phyloP scores from a whole-genome alignment of 1,284 basidiomycete species.

The Lentinula novae-zelandiae region DNA sequence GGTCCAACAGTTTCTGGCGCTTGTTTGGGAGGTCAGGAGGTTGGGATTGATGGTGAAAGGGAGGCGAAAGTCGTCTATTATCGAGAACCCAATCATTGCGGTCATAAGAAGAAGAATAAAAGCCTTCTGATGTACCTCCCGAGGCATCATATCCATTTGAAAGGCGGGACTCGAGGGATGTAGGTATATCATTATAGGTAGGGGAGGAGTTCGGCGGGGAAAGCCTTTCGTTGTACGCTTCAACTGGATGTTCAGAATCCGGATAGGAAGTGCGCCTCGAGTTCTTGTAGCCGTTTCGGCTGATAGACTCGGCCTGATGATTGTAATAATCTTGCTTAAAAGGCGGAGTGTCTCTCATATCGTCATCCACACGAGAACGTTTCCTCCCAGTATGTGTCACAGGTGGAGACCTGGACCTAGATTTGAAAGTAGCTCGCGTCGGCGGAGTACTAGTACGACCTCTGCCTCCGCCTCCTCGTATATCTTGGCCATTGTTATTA shows the following conservation, averaged over 20 bases:
- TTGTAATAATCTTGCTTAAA: background rate
- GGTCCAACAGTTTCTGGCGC: background rate
- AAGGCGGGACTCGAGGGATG: background rate
- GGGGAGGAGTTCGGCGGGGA: background rate
- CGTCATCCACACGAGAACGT: background rate
- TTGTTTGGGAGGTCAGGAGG: background rate
- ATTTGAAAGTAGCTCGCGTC: background rate
- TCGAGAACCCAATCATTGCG: background rate
- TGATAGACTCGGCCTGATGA: background rate
- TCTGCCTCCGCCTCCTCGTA: background rate
- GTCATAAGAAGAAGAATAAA: background rate
- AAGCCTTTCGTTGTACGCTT: background rate
- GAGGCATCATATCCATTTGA: background rate
- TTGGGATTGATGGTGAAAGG: background rate
- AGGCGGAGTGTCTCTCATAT: background rate
- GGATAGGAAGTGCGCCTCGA: background rate
- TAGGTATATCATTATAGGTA: background rate
- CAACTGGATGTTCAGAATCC: background rate
- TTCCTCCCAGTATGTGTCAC: background rate
- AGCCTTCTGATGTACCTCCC: background rate
- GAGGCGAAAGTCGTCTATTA: background rate
- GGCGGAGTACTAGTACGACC: background rate
- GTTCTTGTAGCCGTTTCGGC: background rate
- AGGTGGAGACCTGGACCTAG: background rate
- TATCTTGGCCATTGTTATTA: too few species aligned